Evolutionary conservation across 805 yeast species (phyloP), one percentile per base, ranked within the genome.

Genomic region (Myxozyma sirexii): DNA sequence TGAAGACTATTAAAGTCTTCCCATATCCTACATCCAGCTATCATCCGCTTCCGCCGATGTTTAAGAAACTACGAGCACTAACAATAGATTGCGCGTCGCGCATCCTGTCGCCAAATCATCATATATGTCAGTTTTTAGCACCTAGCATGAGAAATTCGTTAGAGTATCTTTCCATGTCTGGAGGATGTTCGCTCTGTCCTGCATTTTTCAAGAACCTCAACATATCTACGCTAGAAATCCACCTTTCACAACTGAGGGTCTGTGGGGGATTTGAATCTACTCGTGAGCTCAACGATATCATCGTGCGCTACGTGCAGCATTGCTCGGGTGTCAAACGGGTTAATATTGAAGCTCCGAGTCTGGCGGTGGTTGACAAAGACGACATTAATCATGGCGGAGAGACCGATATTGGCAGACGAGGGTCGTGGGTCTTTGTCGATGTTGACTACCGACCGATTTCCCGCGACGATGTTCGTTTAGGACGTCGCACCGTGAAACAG

Each of bases 131-230:
- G 19, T 58, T 62, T 38, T 45, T 62, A 15, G 66, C 60, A 7
- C 64, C 64, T 10, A 42, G 56, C 10, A 42, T 62, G 10, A 48
- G 58, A 19, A 27, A 39, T 10, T 45, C 60, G 2, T 50, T 62
- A n/a, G 52, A 54, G 26, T 47, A 23, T 19, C 55, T 62, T 12
- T 31, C 46, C 4, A 35, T 62, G 17, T 48, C 47, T 35, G 66
- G 66, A n/a, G 66, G 66, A n/a, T 52, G 66, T 38, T 62, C 66
- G 41, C 55, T 62, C 7, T 62, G 66, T 48, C 62, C 66, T 15
- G 50, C 46, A 10, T 62, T 62, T 35, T 62, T 62, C 55, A 46
- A 57, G 19, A 60, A 56, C 39, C 56, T 62, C 17, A 35, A 26
- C 21, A 35, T 58, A 10, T 58, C 59, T 8, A 39, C 27, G 3